phyloP scores from a whole-genome alignment of 2,329 filamentous ascomycete genomes.

The Pseudocercospora ulei region DNA sequence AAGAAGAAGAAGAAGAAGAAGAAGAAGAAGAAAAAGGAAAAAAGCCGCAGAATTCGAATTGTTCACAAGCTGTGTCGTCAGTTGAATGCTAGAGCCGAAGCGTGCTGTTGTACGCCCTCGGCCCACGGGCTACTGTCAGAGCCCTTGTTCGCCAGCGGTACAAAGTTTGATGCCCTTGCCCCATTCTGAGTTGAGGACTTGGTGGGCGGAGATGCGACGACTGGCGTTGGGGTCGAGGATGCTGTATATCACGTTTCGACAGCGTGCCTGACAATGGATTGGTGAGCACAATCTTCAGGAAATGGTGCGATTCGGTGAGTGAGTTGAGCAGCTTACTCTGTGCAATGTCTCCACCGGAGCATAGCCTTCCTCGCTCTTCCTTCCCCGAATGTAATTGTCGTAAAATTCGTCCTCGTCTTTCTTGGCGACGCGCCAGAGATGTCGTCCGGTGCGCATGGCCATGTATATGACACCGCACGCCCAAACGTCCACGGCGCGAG shows the following conservation, averaged over 20 bases:
- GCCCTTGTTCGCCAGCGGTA: slow-evolving; percentile 90
- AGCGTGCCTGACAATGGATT: slow-evolving; percentile 62
- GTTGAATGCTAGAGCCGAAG: slow-evolving; percentile 15
- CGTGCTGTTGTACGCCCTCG: slow-evolving; percentile 15
- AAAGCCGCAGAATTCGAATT: slow-evolving; percentile 2
- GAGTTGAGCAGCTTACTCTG: slow-evolving; percentile 55
- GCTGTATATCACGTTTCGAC: slow-evolving; percentile 97
- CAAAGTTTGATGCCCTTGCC: slow-evolving; percentile 95
- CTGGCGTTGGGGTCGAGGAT: slow-evolving; percentile 90
- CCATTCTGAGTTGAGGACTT: slow-evolving; percentile 98
- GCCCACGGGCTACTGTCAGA: slow-evolving; percentile 45
- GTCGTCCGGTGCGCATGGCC: slow-evolving; percentile 94
- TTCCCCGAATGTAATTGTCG: slow-evolving; percentile 81
- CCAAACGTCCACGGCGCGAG: slow-evolving; percentile 95
- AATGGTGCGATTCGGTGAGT: background rate
- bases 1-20: background rate
- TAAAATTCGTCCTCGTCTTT: slow-evolving; percentile 98
- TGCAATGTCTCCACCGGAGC: slow-evolving; percentile 91
- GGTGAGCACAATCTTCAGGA: slow-evolving; percentile 11
- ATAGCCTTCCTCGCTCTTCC: slow-evolving; percentile 90
- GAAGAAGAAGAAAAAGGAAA: slow-evolving; percentile 1
- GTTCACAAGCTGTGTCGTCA: slow-evolving; percentile 6
- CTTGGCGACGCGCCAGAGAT: slow-evolving; percentile 93
- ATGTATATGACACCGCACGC: slow-evolving; percentile 98
- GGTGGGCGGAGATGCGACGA: slow-evolving; percentile 85